These are phyloP conservation scores for Rhynchospora breviuscula DNA, from an alignment of 176 grass and related monocot genomes.

Conservation along the genomic window DNA sequence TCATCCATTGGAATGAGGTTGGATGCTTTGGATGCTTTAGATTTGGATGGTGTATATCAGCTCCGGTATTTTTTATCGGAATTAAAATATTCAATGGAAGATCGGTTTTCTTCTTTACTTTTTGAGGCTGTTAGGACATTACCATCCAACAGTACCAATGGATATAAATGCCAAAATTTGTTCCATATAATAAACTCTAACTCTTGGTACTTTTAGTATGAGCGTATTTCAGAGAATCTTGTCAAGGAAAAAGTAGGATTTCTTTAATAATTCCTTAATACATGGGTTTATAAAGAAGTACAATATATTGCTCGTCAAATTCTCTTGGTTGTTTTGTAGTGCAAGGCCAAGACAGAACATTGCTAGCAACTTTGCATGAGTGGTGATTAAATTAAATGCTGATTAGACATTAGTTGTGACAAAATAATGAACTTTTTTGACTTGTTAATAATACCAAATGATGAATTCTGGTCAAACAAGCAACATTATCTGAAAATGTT, in stretches of 20 bases:
- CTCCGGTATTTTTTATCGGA: neutral
- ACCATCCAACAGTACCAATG: neutral
- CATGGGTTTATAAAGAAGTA: neutral
- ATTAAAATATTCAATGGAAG: neutral
- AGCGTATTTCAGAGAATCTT: neutral
- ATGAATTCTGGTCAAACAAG: slow-evolving; percentile 1
- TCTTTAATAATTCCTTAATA: neutral
- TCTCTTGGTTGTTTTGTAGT: neutral
- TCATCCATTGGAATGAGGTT: no score
- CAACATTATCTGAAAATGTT: neutral
- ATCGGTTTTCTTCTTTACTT: neutral
- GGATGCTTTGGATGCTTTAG: no score
- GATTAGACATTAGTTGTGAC: neutral
- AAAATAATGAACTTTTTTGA: neutral
- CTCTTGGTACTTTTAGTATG: neutral
- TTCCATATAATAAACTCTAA: neutral
- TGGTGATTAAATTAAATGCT: neutral
- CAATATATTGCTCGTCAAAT: neutral
- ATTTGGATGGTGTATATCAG: no score
- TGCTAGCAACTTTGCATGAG: neutral
- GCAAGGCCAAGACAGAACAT: neutral
- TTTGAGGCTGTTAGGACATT: neutral
- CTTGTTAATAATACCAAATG: neutral
- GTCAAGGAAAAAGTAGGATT: neutral
- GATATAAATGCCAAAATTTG: neutral